These are phyloP conservation scores for Caloboletus inedulis DNA, from an alignment of 1,284 basidiomycete genomes.

Conservation along the genomic window DNA sequence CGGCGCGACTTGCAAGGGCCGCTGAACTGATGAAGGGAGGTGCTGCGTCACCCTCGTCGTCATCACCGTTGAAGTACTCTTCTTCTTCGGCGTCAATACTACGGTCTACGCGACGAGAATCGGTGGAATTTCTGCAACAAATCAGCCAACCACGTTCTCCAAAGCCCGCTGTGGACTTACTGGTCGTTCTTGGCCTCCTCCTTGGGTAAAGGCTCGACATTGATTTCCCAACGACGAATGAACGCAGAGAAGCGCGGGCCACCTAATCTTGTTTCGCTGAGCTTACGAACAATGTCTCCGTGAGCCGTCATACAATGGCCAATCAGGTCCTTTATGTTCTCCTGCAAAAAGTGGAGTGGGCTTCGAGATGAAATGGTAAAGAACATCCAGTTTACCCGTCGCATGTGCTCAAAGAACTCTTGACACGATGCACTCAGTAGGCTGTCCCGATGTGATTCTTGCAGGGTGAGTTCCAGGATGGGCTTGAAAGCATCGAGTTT, in stretches of 20 bases:
- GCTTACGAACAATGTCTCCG: slow-evolving; percentile 59
- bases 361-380: slow-evolving; percentile 2
- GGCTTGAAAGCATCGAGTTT: slow-evolving; percentile 84
- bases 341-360: slow-evolving; percentile 44
- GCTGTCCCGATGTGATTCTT: slow-evolving; percentile 86
- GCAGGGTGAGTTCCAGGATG: slow-evolving; percentile 77
- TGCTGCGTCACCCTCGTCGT: slow-evolving; percentile 43
- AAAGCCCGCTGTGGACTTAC: slow-evolving; percentile 16
- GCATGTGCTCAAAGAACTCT: slow-evolving; percentile 91
- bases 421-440: slow-evolving; percentile 92
- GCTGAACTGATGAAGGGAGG: slow-evolving; percentile 36
- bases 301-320: slow-evolving; percentile 81
- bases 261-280: slow-evolving; percentile 63
- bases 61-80: slow-evolving; percentile 87
- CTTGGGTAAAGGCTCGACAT: slow-evolving; percentile 76
- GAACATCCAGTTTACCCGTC: slow-evolving; percentile 55
- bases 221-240: slow-evolving; percentile 85
- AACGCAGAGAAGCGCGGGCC: slow-evolving; percentile 71
- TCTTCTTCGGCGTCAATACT: slow-evolving; percentile 73
- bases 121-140: slow-evolving; percentile 38
- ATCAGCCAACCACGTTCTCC: slow-evolving; percentile 6
- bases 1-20: slow-evolving; percentile 35
- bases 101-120: slow-evolving; percentile 45
- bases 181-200: slow-evolving; percentile 42
- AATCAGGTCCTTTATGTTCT: slow-evolving; percentile 85